phyloP scores from a whole-genome alignment of 192 early-diverging fungal genomes.

The Coemansia reversa region DNA sequence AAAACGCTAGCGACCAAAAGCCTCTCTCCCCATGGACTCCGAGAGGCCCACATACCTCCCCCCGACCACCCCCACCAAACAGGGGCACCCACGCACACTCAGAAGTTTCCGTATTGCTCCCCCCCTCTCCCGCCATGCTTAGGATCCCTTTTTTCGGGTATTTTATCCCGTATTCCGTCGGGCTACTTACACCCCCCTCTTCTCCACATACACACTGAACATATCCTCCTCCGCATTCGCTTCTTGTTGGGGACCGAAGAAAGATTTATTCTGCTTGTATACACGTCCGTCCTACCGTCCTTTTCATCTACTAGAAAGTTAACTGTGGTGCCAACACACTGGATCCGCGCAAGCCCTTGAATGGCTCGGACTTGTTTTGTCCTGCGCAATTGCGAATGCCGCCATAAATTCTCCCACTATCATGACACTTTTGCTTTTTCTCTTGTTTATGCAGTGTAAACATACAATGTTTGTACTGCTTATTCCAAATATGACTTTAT shows the following conservation, averaged over 20 bases:
- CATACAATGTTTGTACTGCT: background rate
- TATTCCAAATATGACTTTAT: background rate
- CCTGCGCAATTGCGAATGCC: constrained; percentile 22
- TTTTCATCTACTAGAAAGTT: background rate
- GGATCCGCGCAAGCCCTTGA: background rate
- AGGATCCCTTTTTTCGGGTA: background rate
- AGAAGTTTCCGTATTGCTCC: constrained; percentile 2
- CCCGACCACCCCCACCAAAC: background rate
- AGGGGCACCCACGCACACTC: constrained; percentile 4
- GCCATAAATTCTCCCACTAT: background rate
- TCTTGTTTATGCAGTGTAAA: background rate
- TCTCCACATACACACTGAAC: too few species aligned
- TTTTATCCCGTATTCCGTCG: too few species aligned
- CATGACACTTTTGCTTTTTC: background rate
- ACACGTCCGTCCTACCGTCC: background rate
- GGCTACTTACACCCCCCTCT: too few species aligned
- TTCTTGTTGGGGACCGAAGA: background rate
- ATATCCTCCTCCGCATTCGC: too few species aligned
- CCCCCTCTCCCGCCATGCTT: background rate
- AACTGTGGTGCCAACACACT: background rate
- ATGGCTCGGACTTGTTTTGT: constrained; percentile 8
- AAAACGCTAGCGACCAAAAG: constrained; percentile 21
- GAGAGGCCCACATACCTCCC: constrained; percentile 8
- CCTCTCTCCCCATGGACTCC: constrained; percentile 31
- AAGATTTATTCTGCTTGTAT: background rate